A percentile compares a stretch with the other conserved stretches of the same genome.
Conservation (phyloP, 2,329 filamentous ascomycete genomes). For the Exophiala oligosperma region DNA sequence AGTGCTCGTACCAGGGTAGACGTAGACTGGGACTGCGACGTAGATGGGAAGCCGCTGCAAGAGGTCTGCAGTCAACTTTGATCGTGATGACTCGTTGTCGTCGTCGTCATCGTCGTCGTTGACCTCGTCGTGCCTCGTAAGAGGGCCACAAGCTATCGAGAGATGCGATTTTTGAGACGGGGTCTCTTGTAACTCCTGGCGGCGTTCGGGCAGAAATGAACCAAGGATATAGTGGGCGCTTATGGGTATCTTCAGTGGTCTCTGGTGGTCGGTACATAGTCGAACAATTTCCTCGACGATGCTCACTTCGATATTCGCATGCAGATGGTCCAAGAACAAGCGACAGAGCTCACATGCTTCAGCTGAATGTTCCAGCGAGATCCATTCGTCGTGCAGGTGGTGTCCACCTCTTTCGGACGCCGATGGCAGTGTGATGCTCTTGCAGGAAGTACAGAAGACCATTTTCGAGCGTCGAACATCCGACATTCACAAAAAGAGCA, state of each 20-base stretch:
- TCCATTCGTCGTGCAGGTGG: not conserved
- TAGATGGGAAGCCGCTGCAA: too few relatives aligned
- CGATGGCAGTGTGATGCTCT: not conserved
- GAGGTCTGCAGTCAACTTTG: too few relatives aligned
- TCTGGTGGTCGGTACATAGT: not conserved
- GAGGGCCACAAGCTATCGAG: not conserved
- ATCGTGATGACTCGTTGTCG: not conserved
- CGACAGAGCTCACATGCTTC: not conserved
- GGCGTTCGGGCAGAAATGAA: not conserved
- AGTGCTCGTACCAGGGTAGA: not conserved
- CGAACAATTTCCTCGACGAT: not conserved
- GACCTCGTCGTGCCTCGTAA: not conserved
- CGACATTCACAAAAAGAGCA: not conserved
- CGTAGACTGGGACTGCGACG: not conserved
- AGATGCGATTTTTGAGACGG: not conserved
- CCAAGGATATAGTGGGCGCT: not conserved
- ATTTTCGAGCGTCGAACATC: not conserved
- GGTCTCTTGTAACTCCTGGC: not conserved
- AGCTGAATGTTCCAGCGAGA: not conserved
- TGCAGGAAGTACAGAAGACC: constrained; percentile 1
- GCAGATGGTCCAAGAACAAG: not conserved
- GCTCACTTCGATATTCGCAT: not conserved
- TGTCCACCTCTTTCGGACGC: not conserved
- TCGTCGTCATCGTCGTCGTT: not conserved
- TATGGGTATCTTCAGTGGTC: not conserved